phyloP scores from a whole-genome alignment of 2,329 filamentous ascomycete genomes.

The Magnaporthiopsis incrustans region DNA sequence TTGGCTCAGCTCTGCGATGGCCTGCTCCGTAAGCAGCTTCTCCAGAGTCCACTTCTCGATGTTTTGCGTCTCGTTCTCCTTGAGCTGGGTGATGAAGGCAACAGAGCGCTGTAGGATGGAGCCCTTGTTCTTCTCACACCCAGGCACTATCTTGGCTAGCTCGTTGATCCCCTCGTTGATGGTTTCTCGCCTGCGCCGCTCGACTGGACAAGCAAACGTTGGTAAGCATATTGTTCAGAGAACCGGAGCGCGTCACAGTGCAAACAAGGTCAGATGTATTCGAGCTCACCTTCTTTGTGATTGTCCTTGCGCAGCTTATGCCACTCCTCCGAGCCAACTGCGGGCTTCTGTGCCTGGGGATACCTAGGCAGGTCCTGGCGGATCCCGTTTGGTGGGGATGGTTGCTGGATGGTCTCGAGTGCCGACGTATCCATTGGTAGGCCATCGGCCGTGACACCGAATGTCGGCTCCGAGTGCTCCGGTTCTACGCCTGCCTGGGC shows the following conservation, averaged over 20 bases:
- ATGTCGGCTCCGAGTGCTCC: constrained; percentile 20
- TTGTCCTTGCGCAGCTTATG: constrained; percentile 96
- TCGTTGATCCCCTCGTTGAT: constrained; percentile 99
- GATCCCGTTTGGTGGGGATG: constrained; percentile 10
- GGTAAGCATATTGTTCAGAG: not conserved
- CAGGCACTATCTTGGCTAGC: constrained; percentile 92
- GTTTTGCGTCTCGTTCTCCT: constrained; percentile 88
- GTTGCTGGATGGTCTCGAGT: constrained; percentile 30
- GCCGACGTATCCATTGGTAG: constrained; percentile 17
- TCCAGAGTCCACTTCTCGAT: constrained; percentile 91
- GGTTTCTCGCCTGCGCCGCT: constrained; percentile 90
- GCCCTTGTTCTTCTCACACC: constrained; percentile 98
- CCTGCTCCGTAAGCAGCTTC: constrained; percentile 83
- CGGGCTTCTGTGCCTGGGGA: constrained; percentile 56
- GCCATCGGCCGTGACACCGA: constrained; percentile 26
- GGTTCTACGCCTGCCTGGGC: constrained; percentile 35
- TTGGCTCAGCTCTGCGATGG: constrained; percentile 77
- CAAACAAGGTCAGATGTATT: constrained; percentile 12
- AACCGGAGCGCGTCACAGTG: no score
- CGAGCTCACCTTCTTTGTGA: constrained; percentile 79
- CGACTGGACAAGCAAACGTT: constrained; percentile 49
- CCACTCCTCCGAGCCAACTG: constrained; percentile 96
- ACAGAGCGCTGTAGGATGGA: constrained; percentile 91
- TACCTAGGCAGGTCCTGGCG: constrained; percentile 21
- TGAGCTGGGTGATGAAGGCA: constrained; percentile 87